Percentiles rank a stretch among this genome's conserved stretches.
Evolutionary conservation across 2,329 filamentous ascomycete genomes (phyloP).

Genomic region (Graphium sp.): DNA sequence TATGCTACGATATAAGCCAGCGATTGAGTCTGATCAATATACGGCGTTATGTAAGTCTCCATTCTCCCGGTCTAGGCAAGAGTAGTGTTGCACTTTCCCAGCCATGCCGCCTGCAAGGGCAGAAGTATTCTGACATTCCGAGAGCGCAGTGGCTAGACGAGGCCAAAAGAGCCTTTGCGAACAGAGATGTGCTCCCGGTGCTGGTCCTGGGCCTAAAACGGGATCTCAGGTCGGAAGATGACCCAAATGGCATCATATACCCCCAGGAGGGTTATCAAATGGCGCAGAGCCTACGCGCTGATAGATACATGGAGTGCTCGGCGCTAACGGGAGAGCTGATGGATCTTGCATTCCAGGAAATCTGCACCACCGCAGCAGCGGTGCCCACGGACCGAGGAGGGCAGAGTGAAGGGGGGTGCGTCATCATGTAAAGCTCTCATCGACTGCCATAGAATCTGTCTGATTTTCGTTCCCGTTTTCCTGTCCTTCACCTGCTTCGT

Average conservation of each 20-base stretch:
- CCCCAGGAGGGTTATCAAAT: conserved; percentile 41
- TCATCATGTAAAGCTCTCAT: conserved; percentile 21
- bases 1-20: conserved; percentile 46
- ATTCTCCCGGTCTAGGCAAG: no score
- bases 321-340: conserved; percentile 42
- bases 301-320: conserved; percentile 49
- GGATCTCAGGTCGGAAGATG: conserved; percentile 37
- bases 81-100: not conserved
- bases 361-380: conserved; percentile 36
- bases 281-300: conserved; percentile 40
- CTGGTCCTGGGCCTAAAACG: conserved; percentile 43
- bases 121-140: conserved; percentile 4
- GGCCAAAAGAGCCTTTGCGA: conserved; percentile 27
- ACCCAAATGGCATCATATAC: conserved; percentile 43
- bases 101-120: no score
- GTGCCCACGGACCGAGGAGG: conserved; percentile 27
- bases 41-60: conserved; percentile 30
- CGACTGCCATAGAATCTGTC: no score
- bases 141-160: conserved; percentile 44
- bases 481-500: conserved; percentile 7
- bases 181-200: conserved; percentile 31
- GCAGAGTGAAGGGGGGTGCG: conserved; percentile 38
- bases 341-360: conserved; percentile 39
- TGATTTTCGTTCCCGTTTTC: not conserved
- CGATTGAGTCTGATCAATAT: conserved; percentile 40